Conservation (phyloP, 257 asterid genomes). For the Jacaranda mimosifolia region DNA sequence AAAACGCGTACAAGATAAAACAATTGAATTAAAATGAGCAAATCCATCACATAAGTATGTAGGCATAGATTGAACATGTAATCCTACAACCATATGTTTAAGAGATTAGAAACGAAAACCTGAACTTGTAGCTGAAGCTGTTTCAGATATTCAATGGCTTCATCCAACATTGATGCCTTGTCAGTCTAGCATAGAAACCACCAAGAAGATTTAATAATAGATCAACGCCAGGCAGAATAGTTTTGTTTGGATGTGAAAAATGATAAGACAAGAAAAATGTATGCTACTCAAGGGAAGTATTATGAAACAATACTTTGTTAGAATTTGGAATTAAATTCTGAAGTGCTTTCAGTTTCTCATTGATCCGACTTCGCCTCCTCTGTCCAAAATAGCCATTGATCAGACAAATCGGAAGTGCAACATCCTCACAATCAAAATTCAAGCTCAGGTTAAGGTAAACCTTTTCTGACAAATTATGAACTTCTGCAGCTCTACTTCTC, state of each 20-base stretch:
- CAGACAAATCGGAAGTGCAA: slow-evolving; percentile 30
- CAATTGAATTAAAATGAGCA: no score
- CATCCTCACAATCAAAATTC: slow-evolving; percentile 16
- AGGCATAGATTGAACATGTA: neutral
- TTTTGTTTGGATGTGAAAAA: neutral
- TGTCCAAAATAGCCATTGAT: slow-evolving; percentile 45
- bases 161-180: slow-evolving; percentile 98
- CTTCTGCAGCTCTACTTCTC: slow-evolving; percentile 95
- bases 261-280: slow-evolving; percentile 3
- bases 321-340: slow-evolving; percentile 95
- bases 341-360: slow-evolving; percentile 93
- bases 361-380: slow-evolving; percentile 97
- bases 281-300: slow-evolving; percentile 8
- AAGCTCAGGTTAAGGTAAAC: slow-evolving; percentile 45
- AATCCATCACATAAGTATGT: neutral
- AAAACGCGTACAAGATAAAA: neutral
- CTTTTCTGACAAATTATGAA: slow-evolving; percentile 96
- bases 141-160: slow-evolving; percentile 94
- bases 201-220: slow-evolving; percentile 20
- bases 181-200: slow-evolving; percentile 69
- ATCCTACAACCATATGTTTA: slow-evolving; percentile 3
- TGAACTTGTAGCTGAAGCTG: slow-evolving; percentile 98
- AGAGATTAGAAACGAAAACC: slow-evolving; percentile 56
- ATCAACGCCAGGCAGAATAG: slow-evolving; percentile 27
- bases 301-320: slow-evolving; percentile 58